Conservation (phyloP, 805 yeast genomes). For the Jamesozyma lodderae region DNA sequence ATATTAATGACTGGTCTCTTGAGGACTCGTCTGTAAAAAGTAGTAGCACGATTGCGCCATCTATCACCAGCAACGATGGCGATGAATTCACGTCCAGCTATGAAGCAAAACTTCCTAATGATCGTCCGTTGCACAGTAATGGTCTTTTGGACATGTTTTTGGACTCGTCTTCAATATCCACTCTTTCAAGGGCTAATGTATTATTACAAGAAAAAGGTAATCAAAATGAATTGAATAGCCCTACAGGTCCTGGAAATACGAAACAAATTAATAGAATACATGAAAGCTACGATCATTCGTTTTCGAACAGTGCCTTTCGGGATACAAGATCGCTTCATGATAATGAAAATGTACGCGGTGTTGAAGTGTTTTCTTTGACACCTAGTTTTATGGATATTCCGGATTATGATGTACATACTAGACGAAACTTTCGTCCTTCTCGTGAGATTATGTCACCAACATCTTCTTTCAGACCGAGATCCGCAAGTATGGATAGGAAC, state of each 20-base stretch:
- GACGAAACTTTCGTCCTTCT: neutral
- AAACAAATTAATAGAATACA: neutral
- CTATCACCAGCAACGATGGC: slow-evolving; percentile 5
- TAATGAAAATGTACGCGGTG: slow-evolving; percentile 19
- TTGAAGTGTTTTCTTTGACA: slow-evolving; percentile 34
- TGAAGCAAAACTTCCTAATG: neutral
- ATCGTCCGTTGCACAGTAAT: slow-evolving; percentile 11
- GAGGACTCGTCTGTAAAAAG: neutral
- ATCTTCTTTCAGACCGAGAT: slow-evolving; percentile 7
- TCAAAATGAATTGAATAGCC: no score
- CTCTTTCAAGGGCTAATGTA: slow-evolving; percentile 14
- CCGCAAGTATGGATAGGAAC: slow-evolving; percentile 16
- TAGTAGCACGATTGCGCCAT: slow-evolving; percentile 1
- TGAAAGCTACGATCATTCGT: neutral
- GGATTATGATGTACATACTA: slow-evolving; percentile 6
- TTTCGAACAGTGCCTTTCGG: neutral
- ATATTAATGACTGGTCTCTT: slow-evolving; percentile 3
- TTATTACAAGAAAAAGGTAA: slow-evolving; percentile 12
- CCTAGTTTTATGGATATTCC: slow-evolving; percentile 36
- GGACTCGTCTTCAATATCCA: slow-evolving; percentile 21
- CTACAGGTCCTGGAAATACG: neutral
- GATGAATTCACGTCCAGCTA: slow-evolving; percentile 4
- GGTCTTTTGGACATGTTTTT: slow-evolving; percentile 36
- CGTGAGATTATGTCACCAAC: neutral
- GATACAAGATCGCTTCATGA: slow-evolving; percentile 1